Evolutionary conservation across 2,329 filamentous ascomycete species (phyloP).

Genomic region (Neopestalotiopsis rosae): DNA sequence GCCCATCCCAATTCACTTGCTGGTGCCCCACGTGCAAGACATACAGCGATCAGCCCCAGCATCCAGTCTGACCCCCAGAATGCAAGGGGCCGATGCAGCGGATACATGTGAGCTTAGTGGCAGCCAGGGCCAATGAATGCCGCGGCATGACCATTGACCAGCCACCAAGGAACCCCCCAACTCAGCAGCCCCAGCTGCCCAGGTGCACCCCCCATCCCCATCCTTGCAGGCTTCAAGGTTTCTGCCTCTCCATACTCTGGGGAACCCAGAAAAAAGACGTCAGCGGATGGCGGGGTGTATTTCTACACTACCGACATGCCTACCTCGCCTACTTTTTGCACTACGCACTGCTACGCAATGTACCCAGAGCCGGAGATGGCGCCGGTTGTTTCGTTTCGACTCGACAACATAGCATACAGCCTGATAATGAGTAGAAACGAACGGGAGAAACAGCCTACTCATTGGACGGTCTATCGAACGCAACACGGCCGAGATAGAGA

Average conservation of each 20-base stretch:
- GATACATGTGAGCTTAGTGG: constrained; percentile 5
- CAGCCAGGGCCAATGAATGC: background rate
- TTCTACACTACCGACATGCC: no score
- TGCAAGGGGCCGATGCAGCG: background rate
- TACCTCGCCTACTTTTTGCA: no score
- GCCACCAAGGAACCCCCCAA: background rate
- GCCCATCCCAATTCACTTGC: background rate
- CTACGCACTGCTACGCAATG: no score
- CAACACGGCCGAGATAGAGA: background rate
- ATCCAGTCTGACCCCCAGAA: background rate
- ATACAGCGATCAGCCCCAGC: constrained; percentile 6
- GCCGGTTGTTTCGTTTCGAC: no score
- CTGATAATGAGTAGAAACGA: no score
- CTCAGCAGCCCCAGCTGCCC: background rate
- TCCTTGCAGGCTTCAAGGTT: background rate
- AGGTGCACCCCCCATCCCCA: background rate
- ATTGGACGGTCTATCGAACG: no score
- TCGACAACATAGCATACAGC: no score
- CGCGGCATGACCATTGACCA: background rate
- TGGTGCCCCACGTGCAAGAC: background rate
- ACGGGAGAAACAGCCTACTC: no score
- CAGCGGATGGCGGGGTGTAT: no score
- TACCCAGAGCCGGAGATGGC: no score
- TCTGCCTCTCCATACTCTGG: no score
- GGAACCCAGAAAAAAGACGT: no score